These are phyloP conservation scores for Fraxinus nigra DNA, from an alignment of 305 asterid species.

Conservation along the genomic window DNA sequence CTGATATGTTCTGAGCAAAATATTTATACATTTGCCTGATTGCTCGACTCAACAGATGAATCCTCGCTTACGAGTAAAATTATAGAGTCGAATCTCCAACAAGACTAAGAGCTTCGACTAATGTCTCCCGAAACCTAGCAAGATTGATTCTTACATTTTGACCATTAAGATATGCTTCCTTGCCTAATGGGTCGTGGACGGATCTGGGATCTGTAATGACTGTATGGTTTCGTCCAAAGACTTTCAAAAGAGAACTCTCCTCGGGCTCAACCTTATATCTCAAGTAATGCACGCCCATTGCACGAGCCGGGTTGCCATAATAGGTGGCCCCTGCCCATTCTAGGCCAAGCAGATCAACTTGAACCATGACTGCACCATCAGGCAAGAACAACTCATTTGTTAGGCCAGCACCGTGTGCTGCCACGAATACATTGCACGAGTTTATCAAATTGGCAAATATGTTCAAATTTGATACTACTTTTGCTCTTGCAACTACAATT, in stretches of 20 bases:
- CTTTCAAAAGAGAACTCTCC: constrained; percentile 59
- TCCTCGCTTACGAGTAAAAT: not conserved
- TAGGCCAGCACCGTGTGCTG: constrained; percentile 80
- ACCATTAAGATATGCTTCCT: constrained; percentile 59
- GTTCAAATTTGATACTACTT: constrained; percentile 35
- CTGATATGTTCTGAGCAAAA: not conserved
- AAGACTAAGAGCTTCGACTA: constrained; percentile 51
- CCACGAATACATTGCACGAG: constrained; percentile 62
- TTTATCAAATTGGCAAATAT: constrained; percentile 42
- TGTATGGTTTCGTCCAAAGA: constrained; percentile 45
- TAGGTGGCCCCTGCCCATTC: constrained; percentile 67
- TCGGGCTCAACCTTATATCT: constrained; percentile 59
- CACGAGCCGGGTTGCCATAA: constrained; percentile 60
- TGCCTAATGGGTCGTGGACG: constrained; percentile 35
- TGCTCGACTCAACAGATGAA: not conserved
- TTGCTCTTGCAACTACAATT: constrained; percentile 37
- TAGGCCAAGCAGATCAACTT: constrained; percentile 58
- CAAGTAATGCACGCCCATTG: constrained; percentile 57
- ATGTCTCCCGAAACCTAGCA: constrained; percentile 52
- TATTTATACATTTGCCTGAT: not conserved
- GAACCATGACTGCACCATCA: constrained; percentile 56
- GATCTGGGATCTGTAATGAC: constrained; percentile 43
- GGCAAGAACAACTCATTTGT: constrained; percentile 73
- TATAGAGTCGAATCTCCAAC: constrained; percentile 20
- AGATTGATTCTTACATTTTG: constrained; percentile 62